phyloP scores from a whole-genome alignment of 2,329 filamentous ascomycete species.

The Teratosphaeria zuluensis region DNA sequence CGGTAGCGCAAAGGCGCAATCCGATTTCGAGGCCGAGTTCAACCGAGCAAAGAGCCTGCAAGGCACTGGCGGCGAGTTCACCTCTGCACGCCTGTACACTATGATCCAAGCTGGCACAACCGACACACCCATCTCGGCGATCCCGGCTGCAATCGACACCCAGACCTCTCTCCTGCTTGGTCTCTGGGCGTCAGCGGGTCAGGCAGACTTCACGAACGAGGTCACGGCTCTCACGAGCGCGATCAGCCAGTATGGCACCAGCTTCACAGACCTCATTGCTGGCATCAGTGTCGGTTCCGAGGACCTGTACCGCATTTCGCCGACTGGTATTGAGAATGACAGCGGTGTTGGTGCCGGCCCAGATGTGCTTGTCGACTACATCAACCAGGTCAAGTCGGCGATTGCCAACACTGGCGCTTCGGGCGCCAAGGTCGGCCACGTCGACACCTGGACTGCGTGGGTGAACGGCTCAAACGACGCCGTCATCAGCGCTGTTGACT shows the following conservation, averaged over 20 bases:
- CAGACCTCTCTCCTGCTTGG: conserved; percentile 72
- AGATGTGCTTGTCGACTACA: conserved; percentile 55
- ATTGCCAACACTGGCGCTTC: conserved; percentile 51
- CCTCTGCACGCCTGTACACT: conserved; percentile 63
- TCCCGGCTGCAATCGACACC: conserved; percentile 73
- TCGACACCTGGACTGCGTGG: conserved; percentile 74
- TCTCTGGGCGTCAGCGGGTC: conserved; percentile 54
- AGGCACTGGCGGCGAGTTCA: conserved; percentile 49
- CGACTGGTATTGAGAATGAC: conserved; percentile 55
- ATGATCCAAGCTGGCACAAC: conserved; percentile 60
- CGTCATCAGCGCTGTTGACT: conserved; percentile 63
- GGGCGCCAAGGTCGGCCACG: conserved; percentile 61
- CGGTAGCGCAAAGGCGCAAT: conserved; percentile 49
- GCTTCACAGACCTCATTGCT: conserved; percentile 54
- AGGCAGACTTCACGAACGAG: conserved; percentile 57
- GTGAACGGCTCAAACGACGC: conserved; percentile 61
- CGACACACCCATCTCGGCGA: conserved; percentile 53
- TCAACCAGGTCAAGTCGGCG: conserved; percentile 54
- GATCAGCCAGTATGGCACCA: conserved; percentile 56
- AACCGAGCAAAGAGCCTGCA: conserved; percentile 52
- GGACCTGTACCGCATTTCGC: conserved; percentile 61
- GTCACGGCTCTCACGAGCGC: conserved; percentile 60
- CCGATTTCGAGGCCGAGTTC: conserved; percentile 64
- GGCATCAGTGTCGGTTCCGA: conserved; percentile 78
- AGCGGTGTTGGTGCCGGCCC: conserved; percentile 56